Evolutionary conservation across 2,329 filamentous ascomycete genomes (phyloP), one percentile per base, ranked within the genome.

Genomic region (Aureobasidium sp.): DNA sequence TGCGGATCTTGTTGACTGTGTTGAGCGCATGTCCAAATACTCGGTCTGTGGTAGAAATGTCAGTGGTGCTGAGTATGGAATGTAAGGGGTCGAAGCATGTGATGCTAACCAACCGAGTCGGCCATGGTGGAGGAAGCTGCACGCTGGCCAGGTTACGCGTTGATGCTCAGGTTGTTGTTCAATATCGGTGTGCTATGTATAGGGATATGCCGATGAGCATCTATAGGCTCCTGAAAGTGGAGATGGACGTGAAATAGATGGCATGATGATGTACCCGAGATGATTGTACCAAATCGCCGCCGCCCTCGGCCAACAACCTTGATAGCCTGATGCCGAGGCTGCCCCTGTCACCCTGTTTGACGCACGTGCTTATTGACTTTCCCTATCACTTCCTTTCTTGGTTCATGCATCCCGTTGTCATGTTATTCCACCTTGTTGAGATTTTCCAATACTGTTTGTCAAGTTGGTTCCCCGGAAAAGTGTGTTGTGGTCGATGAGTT

Each of bases 21-120:
- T 96, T 97, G 76, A 99, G 88, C 67, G 94, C 94, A 84, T 99
- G 93, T 75, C 95, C 93, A 76, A 99, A 99, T 73, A 99, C 94
- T 77, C 94, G 89, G 79, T 99, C 94, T 59, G 56, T 23, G 15
- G 2, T 9, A 3, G 3, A 20, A 0, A 13, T 17, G 56, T 59
- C 26, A 59, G 56, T n/a, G 36, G 32, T 39, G 41, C 15, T 26
- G 55, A 7, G 6, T 17, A 5, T 42, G 26, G 10, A 2, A 50
- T 41, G 34, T 34, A 36, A 32, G 34, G 44, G 42, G 26, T 27
- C 20, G 15, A 44, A 55, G 39, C 51, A 47, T 62, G 61, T 50
- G 44, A 62, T 48, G 58, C 63, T 47, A 66, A 70, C 68, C 69
- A 51, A 70, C 68, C 50, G 69, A 70, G 68, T 70, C 69, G 60